These are phyloP conservation scores for Lachnellula suecica DNA, from an alignment of 2,329 filamentous ascomycete genomes.

Conservation along the genomic window DNA sequence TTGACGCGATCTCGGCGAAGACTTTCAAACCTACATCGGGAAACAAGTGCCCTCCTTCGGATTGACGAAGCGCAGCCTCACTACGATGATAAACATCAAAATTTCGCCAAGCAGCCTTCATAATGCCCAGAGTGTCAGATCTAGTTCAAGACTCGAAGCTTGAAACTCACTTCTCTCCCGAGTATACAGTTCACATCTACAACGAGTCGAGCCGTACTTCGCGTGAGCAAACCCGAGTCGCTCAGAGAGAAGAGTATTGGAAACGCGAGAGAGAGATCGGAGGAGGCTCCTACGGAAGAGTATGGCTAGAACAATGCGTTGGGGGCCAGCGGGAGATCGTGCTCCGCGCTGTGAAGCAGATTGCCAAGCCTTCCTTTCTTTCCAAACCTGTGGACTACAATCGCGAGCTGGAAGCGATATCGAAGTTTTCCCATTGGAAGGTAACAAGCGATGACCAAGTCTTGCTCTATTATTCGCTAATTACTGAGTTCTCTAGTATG, in stretches of 20 bases:
- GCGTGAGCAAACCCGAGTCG: not conserved
- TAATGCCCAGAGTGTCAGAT: not conserved
- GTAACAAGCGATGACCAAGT: not conserved
- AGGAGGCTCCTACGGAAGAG: slow-evolving; percentile 1
- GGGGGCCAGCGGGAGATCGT: not conserved
- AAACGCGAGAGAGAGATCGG: slow-evolving; percentile 2
- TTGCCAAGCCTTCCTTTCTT: not conserved
- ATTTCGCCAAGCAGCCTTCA: too few species aligned
- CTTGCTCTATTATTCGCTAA: too few species aligned
- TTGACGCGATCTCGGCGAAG: too few species aligned
- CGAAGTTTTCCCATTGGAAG: slow-evolving; percentile 9
- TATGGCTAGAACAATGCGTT: slow-evolving; percentile 5
- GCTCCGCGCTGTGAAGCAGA: slow-evolving; percentile 11
- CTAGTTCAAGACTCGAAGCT: not conserved
- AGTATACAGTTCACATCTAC: not conserved
- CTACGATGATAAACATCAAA: too few species aligned
- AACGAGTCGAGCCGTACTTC: not conserved
- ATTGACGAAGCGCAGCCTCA: not conserved
- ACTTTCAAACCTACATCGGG: too few species aligned
- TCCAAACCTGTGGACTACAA: not conserved
- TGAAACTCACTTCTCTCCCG: not conserved
- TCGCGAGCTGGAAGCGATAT: slow-evolving; percentile 10
- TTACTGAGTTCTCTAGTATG: too few species aligned
- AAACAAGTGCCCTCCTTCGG: too few species aligned
- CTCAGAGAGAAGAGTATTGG: slow-evolving; percentile 5